Conservation (phyloP, 169 alveolate species). For the Plasmodium berghei region DNA sequence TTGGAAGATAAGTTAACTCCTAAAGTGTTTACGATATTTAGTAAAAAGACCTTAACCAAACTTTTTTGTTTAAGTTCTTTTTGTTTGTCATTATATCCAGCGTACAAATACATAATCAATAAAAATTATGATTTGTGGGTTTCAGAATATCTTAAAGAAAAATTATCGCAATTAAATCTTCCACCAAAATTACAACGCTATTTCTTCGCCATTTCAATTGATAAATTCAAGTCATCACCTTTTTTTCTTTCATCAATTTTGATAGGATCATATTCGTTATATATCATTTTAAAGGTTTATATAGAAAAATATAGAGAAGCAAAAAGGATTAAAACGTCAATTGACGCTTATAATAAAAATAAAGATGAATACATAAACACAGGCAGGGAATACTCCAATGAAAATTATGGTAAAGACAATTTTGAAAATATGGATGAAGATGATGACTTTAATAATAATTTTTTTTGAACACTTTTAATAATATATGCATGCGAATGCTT, state of each 20-base stretch:
- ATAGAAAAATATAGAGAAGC: constrained; percentile 75
- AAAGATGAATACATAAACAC: constrained; percentile 70
- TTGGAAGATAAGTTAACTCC: constrained; percentile 17
- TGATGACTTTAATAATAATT: constrained; percentile 25
- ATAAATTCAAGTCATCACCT: constrained; percentile 69
- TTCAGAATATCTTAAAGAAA: constrained; percentile 44
- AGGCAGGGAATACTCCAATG: constrained; percentile 59
- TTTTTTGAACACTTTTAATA: constrained; percentile 1
- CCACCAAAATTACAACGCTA: constrained; percentile 24
- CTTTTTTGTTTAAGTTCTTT: constrained; percentile 34
- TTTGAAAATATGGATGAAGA: constrained; percentile 25
- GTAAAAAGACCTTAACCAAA: constrained; percentile 31
- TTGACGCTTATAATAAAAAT: constrained; percentile 55
- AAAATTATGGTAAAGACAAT: constrained; percentile 23
- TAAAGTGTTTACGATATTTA: constrained; percentile 20
- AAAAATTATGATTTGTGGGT: constrained; percentile 42
- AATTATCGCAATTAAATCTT: constrained; percentile 17
- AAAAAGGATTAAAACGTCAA: constrained; percentile 68
- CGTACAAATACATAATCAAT: constrained; percentile 30
- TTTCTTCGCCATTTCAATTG: constrained; percentile 28
- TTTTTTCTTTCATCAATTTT: constrained; percentile 65
- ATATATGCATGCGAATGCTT: not conserved
- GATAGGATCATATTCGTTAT: constrained; percentile 71
- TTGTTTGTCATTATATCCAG: constrained; percentile 50
- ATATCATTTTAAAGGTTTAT: constrained; percentile 72